These are phyloP conservation scores for Mycena alexandri DNA, from an alignment of 768 basidiomycete genomes.

Conservation along the genomic window DNA sequence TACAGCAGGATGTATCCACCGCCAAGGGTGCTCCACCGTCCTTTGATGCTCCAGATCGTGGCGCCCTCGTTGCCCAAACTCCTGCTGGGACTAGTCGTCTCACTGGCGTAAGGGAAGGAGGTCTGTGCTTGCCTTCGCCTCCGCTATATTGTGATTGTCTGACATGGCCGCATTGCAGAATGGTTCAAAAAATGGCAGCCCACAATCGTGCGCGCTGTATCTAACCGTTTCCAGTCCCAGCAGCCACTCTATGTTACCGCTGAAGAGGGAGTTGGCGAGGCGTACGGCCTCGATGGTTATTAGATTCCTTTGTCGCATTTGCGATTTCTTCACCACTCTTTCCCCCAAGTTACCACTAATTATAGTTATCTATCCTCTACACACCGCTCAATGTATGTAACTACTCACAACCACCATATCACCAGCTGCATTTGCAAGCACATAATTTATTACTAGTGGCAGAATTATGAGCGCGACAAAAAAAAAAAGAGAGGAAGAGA, in stretches of 20 bases:
- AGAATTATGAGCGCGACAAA: too few species aligned
- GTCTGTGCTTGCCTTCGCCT: conserved; percentile 18
- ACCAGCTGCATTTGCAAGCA: conserved; percentile 3
- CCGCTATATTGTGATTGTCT: not conserved
- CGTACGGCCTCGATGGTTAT: conserved; percentile 49
- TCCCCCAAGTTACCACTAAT: too few species aligned
- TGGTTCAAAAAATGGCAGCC: conserved; percentile 87
- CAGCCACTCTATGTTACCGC: conserved; percentile 45
- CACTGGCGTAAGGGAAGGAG: conserved; percentile 74
- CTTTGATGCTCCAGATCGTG: conserved; percentile 34
- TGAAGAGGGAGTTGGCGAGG: conserved; percentile 28
- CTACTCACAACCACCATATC: too few species aligned
- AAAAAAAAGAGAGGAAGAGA: too few species aligned
- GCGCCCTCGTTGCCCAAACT: conserved; percentile 44
- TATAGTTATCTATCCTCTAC: too few species aligned
- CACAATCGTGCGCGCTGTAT: conserved; percentile 72
- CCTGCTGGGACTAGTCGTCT: conserved; percentile 54
- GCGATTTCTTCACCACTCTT: too few species aligned
- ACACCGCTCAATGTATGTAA: too few species aligned
- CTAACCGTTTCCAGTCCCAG: conserved; percentile 56
- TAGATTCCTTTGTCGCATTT: conserved; percentile 11
- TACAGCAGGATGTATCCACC: conserved; percentile 38
- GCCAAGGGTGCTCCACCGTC: conserved; percentile 32
- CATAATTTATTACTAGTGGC: conserved; percentile 21
- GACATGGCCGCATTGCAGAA: conserved; percentile 44